A percentile compares a stretch with the other conserved stretches of the same genome.
Conservation (phyloP, 1,284 basidiomycete genomes). For the Trichosporon sp. region DNA sequence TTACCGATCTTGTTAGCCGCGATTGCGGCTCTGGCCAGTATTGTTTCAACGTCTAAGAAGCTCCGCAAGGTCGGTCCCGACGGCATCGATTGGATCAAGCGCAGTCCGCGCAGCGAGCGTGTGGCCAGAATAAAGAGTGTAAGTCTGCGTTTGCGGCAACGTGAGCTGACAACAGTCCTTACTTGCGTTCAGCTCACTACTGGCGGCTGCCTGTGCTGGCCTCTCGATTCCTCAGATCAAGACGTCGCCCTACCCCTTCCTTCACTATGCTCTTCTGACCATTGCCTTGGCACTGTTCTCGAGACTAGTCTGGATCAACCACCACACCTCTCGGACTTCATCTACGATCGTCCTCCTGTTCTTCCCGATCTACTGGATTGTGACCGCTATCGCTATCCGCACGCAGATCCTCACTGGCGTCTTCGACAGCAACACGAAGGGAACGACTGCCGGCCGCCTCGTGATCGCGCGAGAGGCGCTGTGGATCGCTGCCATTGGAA, state of each 20-base stretch:
- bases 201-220: constrained; percentile 57
- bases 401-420: constrained; percentile 52
- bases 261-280: constrained; percentile 24
- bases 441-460: constrained; percentile 26
- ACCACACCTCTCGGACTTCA: constrained; percentile 68
- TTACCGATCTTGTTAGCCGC: constrained; percentile 51
- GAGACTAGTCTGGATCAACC: constrained; percentile 56
- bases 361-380: constrained; percentile 66
- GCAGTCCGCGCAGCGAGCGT: constrained; percentile 50
- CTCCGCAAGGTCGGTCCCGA: constrained; percentile 21
- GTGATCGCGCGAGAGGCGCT: constrained; percentile 34
- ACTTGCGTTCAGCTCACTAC: constrained; percentile 41
- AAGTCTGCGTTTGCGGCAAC: constrained; percentile 51
- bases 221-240: constrained; percentile 52
- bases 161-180: constrained; percentile 45
- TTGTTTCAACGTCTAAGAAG: constrained; percentile 39
- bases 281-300: constrained; percentile 32
- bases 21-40: constrained; percentile 36
- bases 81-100: constrained; percentile 14
- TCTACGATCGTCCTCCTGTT: constrained; percentile 74
- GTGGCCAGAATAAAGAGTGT: constrained; percentile 62
- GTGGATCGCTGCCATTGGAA: constrained; percentile 49
- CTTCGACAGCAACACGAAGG: constrained; percentile 21
- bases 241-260: constrained; percentile 43
- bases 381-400: constrained; percentile 59